Base-by-base conservation (phyloP, 2,329 filamentous ascomycete species). In the Hymenoscyphus fructigenus region DNA sequence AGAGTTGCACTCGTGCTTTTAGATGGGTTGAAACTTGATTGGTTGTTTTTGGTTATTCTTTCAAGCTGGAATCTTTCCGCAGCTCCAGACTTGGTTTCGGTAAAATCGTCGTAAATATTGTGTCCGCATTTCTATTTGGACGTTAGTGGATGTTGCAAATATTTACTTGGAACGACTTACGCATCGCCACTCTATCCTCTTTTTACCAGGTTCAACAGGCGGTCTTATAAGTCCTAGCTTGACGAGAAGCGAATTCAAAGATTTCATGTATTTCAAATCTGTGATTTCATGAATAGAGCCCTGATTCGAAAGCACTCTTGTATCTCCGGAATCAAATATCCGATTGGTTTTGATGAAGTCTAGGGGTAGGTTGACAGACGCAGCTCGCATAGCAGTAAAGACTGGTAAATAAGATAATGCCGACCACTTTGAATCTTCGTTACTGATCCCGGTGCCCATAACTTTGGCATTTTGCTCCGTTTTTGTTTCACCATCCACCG, bases 91-190 rank as follows among this genome's bases (percentile, higher is more conserved):
- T 50, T 28, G 10, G 63, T 29, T 47, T 69, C 67, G 2, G 53
- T 62, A 44, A 67, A 69, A 44, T 69, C 65, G 32, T 68, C 67
- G n/a, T 59, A 60, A 20, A 68, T 50, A 3, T 5, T 47, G 0
- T 68, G 59, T 28, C 67, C 65, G 38, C 67, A 68, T 63, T 62
- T 68, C 67, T 68, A 7, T 17, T 7, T 17, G 6, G 1, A 9
- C 3, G 20, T 60, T 38, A 60, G 38, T n/a, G 12, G 20, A 17
- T 7, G 29, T 34, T 38, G 36, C 12, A 38, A 59, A 20, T 26
- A 17, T 38, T 20, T 17, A 36, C 12, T 5, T 2, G 26, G 32
- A 14, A 20, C 26, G 7, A 4, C 60, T 61, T 61, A 56, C 60
- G 17, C 60, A 61, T 28, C 26, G 57, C 65, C 65, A 62, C 36